Evolutionary conservation across 2,329 filamentous ascomycete species (phyloP).

Genomic region (Apiospora saccharicola): DNA sequence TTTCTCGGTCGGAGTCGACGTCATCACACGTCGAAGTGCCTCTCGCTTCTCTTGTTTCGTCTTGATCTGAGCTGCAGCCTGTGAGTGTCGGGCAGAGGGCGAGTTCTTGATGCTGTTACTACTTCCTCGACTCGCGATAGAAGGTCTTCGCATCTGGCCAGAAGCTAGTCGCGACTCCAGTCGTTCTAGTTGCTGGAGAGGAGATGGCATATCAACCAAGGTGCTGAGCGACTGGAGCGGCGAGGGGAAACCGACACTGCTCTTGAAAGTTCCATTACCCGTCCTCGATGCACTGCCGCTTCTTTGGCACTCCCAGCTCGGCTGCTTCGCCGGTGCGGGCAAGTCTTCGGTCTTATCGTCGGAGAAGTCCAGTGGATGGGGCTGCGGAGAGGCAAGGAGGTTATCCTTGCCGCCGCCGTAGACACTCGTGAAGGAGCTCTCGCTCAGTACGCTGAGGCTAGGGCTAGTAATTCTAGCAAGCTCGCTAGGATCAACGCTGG

Average conservation of each 20-base stretch:
- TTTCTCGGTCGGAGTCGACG: slow-evolving; percentile 50
- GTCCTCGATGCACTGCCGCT: slow-evolving; percentile 33
- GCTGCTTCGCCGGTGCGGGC: slow-evolving; percentile 32
- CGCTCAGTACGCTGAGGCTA: slow-evolving; percentile 69
- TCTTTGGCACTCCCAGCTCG: slow-evolving; percentile 33
- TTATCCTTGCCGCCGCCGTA: slow-evolving; percentile 58
- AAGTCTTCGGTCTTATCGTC: slow-evolving; percentile 35
- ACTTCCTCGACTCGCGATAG: slow-evolving; percentile 12
- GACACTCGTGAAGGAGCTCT: slow-evolving; percentile 72
- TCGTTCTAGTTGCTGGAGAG: slow-evolving; percentile 59
- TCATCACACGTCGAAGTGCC: slow-evolving; percentile 56
- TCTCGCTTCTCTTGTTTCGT: slow-evolving; percentile 57
- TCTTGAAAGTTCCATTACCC: slow-evolving; percentile 42
- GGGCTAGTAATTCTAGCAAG: slow-evolving; percentile 60
- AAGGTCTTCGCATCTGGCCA: slow-evolving; percentile 32
- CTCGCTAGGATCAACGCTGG: slow-evolving; percentile 46
- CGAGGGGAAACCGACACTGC: slow-evolving; percentile 39
- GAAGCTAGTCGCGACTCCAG: slow-evolving; percentile 42
- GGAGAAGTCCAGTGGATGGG: slow-evolving; percentile 32
- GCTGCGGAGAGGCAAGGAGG: slow-evolving; percentile 31
- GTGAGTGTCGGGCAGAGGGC: slow-evolving; percentile 27
- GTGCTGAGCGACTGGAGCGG: slow-evolving; percentile 56
- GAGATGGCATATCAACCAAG: slow-evolving; percentile 54
- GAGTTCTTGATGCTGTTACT: slow-evolving; percentile 29
- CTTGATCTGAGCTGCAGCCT: slow-evolving; percentile 28